A percentile compares a stretch with the other conserved stretches of the same genome.
Conservation (phyloP, 305 asterid genomes). For the Caryopteris hybrid region DNA sequence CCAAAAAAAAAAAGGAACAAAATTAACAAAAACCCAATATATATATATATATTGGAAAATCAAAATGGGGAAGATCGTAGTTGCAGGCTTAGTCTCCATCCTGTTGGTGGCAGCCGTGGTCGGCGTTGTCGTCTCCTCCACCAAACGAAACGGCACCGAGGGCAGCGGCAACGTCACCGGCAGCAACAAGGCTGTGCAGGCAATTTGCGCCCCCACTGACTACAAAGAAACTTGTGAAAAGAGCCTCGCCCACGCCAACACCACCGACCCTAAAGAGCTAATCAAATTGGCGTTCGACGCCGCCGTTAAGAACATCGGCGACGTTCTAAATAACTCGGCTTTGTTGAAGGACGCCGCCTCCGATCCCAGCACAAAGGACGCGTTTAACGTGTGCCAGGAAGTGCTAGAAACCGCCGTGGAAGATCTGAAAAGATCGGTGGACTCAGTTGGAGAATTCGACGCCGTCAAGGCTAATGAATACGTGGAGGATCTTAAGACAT, state of each 20-base stretch:
- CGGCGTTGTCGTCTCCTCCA: conserved; percentile 20
- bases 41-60: conserved; percentile 20
- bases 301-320: conserved; percentile 16
- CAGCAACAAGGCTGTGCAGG: conserved; percentile 29
- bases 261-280: conserved; percentile 35
- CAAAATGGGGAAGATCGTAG: conserved; percentile 20
- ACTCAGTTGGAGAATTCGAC: conserved; percentile 20
- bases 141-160: background rate
- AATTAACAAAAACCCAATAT: background rate
- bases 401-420: conserved; percentile 34
- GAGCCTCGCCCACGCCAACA: conserved; percentile 35
- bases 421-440: conserved; percentile 33
- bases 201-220: conserved; percentile 38
- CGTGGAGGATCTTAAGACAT: conserved; percentile 41
- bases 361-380: conserved; percentile 36
- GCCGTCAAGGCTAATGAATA: conserved; percentile 16
- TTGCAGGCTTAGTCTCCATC: conserved; percentile 36
- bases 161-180: conserved; percentile 1
- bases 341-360: conserved; percentile 28
- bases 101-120: conserved; percentile 42
- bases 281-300: conserved; percentile 25
- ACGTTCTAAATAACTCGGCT: conserved; percentile 22
- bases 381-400: conserved; percentile 30
- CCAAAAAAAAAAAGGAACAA: background rate
- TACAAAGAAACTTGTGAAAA: conserved; percentile 37